These are phyloP conservation scores for Rhodotorula babjevae DNA, from an alignment of 768 basidiomycete genomes.

Conservation along the genomic window DNA sequence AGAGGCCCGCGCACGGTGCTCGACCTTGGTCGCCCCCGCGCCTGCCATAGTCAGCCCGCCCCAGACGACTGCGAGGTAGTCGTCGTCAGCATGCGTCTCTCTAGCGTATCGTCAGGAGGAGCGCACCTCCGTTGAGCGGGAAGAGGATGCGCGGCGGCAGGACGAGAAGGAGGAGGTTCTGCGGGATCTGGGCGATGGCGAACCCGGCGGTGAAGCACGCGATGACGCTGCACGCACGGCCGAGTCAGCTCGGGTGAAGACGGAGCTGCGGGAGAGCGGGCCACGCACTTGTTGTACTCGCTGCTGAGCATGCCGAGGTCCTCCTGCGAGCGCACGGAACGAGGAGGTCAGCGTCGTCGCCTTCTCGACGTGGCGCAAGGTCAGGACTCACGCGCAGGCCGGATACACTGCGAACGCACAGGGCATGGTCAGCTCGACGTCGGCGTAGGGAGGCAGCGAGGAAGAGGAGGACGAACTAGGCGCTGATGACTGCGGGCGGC, in stretches of 20 bases:
- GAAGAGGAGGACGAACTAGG: slow-evolving; percentile 48
- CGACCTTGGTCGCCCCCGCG: slow-evolving; percentile 35
- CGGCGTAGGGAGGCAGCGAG: rapidly evolving
- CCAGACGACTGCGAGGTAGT: slow-evolving; percentile 1
- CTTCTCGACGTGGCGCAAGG: not conserved
- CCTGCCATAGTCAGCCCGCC: slow-evolving; percentile 49
- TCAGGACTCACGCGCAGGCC: not conserved
- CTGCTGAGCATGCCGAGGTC: slow-evolving; percentile 55
- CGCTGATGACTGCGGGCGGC: slow-evolving; percentile 51
- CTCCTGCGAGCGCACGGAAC: not conserved
- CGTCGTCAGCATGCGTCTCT: too few relatives aligned
- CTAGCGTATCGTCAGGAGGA: too few relatives aligned
- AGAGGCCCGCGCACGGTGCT: slow-evolving; percentile 13
- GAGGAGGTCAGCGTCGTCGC: not conserved
- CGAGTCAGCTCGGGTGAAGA: not conserved
- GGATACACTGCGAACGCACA: not conserved
- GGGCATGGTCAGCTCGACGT: not conserved
- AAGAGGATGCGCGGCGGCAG: slow-evolving; percentile 64
- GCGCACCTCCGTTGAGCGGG: slow-evolving; percentile 47
- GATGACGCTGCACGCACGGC: slow-evolving; percentile 48
- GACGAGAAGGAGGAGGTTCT: slow-evolving; percentile 64
- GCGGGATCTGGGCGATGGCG: slow-evolving; percentile 53
- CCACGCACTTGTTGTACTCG: slow-evolving; percentile 56
- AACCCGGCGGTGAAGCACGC: slow-evolving; percentile 70
- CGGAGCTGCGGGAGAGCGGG: slow-evolving; percentile 50